phyloP scores from a whole-genome alignment of 345 rosid genomes.

The Eucalyptus polyanthemos region DNA sequence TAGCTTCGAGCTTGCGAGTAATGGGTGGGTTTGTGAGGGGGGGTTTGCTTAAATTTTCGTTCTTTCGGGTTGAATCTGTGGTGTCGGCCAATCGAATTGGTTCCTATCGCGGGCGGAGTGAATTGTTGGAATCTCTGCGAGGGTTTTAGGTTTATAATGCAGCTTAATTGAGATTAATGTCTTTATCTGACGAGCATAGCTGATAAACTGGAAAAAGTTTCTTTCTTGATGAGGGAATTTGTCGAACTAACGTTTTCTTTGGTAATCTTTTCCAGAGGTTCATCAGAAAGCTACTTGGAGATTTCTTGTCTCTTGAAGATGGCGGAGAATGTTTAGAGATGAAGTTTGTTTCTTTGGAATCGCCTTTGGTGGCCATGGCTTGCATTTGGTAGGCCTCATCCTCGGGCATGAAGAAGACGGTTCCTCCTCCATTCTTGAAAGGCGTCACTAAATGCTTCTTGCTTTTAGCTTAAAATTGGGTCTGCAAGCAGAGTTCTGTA shows the following conservation, averaged over 20 bases:
- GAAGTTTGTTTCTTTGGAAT: background rate
- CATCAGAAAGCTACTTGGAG: conserved; percentile 8
- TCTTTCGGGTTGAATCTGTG: background rate
- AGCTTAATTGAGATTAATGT: background rate
- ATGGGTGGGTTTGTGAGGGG: background rate
- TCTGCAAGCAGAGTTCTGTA: background rate
- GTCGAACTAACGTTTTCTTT: background rate
- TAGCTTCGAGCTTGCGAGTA: background rate
- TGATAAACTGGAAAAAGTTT: background rate
- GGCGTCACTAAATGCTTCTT: background rate
- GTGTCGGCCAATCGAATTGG: background rate
- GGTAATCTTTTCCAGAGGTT: conserved; percentile 8
- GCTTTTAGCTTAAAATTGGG: background rate
- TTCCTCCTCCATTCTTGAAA: background rate
- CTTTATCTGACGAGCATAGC: background rate
- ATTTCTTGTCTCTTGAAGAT: conserved; percentile 5
- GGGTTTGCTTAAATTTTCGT: background rate
- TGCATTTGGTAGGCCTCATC: background rate
- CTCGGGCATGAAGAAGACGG: background rate
- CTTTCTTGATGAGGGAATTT: conserved; percentile 17
- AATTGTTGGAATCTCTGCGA: background rate
- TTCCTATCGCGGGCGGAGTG: background rate
- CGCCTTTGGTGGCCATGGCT: background rate
- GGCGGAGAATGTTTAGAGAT: conserved; percentile 10
- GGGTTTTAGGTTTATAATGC: background rate